A percentile compares a stretch with the other conserved stretches of the same genome.
Conservation (phyloP, 495 filamentous ascomycete species). For the Endocarpon pusillum region DNA sequence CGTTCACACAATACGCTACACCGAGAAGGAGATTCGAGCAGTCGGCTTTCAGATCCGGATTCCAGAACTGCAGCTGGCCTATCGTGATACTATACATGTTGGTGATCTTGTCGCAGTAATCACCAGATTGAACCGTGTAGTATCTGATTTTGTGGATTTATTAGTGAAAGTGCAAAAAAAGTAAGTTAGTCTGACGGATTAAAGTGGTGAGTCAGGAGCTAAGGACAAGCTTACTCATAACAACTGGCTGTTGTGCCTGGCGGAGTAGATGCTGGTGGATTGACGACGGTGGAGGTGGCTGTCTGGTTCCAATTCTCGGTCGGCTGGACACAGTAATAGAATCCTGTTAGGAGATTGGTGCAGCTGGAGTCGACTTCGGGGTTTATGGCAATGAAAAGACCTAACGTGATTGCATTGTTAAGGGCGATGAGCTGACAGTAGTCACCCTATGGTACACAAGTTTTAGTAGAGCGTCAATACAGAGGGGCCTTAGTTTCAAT, state of each 20-base stretch:
- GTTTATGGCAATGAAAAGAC: constrained; percentile 9
- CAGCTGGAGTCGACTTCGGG: constrained; percentile 9
- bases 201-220: no score
- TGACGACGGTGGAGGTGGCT: constrained; percentile 3
- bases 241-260: constrained; percentile 8
- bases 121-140: constrained; percentile 6
- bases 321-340: constrained; percentile 10
- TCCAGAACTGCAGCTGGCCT: constrained; percentile 11
- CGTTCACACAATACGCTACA: constrained; percentile 11
- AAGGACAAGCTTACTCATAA: constrained; percentile 4
- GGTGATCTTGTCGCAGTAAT: constrained; percentile 8
- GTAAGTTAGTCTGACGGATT: neutral
- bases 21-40: constrained; percentile 12
- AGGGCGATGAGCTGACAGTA: constrained; percentile 7
- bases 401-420: constrained; percentile 2
- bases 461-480: no score
- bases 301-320: constrained; percentile 9
- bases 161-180: neutral
- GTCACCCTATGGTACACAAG: no score
- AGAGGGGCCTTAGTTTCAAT: no score
- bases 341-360: constrained; percentile 7
- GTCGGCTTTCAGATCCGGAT: constrained; percentile 8
- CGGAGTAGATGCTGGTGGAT: constrained; percentile 7
- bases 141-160: constrained; percentile 2
- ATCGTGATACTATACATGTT: constrained; percentile 8